These are phyloP conservation scores for Phytopythium helicoides DNA, from an alignment of 352 stramenopile genomes.

Conservation along the genomic window DNA sequence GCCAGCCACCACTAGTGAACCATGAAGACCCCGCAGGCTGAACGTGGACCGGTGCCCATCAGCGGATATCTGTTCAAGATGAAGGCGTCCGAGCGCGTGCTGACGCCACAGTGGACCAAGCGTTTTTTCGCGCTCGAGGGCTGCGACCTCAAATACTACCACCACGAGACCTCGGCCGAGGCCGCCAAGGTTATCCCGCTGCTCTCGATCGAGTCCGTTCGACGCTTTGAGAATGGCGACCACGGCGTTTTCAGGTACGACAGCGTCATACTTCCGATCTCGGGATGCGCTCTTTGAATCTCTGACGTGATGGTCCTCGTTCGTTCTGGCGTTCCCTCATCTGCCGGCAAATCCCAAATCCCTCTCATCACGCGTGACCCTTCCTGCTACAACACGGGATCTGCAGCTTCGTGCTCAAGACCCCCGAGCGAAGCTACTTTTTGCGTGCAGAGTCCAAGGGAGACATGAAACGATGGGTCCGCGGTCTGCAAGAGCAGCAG, in stretches of 20 bases:
- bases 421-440: constrained; percentile 72
- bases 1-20: not conserved
- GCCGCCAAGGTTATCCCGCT: constrained; percentile 74
- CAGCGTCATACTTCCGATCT: not conserved
- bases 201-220: constrained; percentile 71
- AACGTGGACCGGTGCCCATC: constrained; percentile 66
- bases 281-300: not conserved
- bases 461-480: constrained; percentile 88
- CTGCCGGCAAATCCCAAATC: constrained; percentile 1
- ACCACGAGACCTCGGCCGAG: constrained; percentile 49
- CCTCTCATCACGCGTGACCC: not conserved
- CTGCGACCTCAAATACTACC: constrained; percentile 79
- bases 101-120: constrained; percentile 81
- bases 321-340: constrained; percentile 8
- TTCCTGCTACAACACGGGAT: not conserved
- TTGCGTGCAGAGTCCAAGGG: constrained; percentile 76
- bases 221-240: constrained; percentile 80
- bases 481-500: constrained; percentile 77
- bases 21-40: constrained; percentile 49
- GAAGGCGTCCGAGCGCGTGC: constrained; percentile 64
- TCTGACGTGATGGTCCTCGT: constrained; percentile 4
- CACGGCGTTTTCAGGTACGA: constrained; percentile 61
- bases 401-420: constrained; percentile 76
- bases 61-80: constrained; percentile 86
- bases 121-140: constrained; percentile 80